phyloP scores from a whole-genome alignment of 2,329 filamentous ascomycete species.

The Neonectria neomacrospora region DNA sequence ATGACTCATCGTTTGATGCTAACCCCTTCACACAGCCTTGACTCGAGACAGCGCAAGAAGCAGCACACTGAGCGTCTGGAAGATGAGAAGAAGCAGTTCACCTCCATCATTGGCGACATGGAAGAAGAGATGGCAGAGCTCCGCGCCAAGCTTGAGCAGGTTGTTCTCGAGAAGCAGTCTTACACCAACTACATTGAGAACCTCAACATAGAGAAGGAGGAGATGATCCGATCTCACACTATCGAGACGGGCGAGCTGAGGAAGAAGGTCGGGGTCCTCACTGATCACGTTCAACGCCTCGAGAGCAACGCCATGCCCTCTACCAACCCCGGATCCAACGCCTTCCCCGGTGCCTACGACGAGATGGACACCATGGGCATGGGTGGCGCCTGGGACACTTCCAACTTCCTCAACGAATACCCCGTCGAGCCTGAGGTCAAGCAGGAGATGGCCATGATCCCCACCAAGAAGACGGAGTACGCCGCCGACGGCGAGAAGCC shows the following conservation, averaged over 20 bases:
- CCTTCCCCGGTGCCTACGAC: slow-evolving; percentile 77
- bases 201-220: slow-evolving; percentile 87
- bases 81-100: slow-evolving; percentile 94
- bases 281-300: slow-evolving; percentile 75
- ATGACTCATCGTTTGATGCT: slow-evolving; percentile 23
- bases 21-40: slow-evolving; percentile 69
- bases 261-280: slow-evolving; percentile 89
- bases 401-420: slow-evolving; percentile 77
- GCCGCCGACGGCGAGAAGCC: slow-evolving; percentile 68
- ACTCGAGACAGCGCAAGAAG: slow-evolving; percentile 98
- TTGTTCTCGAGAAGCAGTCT: slow-evolving; percentile 78
- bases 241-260: slow-evolving; percentile 90
- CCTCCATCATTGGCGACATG: slow-evolving; percentile 77
- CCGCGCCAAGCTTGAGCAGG: slow-evolving; percentile 75
- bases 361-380: slow-evolving; percentile 88
- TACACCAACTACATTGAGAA: slow-evolving; percentile 79
- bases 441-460: slow-evolving; percentile 65
- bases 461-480: slow-evolving; percentile 63
- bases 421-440: slow-evolving; percentile 71
- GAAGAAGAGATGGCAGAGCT: slow-evolving; percentile 80
- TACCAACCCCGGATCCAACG: slow-evolving; percentile 61
- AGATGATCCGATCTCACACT: slow-evolving; percentile 88
- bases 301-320: slow-evolving; percentile 66
- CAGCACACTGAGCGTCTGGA: slow-evolving; percentile 96
- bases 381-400: slow-evolving; percentile 83